Evolutionary conservation across 305 asterid species (phyloP), one percentile per base, ranked within the genome.

Genomic region (Rubia peregrina): DNA sequence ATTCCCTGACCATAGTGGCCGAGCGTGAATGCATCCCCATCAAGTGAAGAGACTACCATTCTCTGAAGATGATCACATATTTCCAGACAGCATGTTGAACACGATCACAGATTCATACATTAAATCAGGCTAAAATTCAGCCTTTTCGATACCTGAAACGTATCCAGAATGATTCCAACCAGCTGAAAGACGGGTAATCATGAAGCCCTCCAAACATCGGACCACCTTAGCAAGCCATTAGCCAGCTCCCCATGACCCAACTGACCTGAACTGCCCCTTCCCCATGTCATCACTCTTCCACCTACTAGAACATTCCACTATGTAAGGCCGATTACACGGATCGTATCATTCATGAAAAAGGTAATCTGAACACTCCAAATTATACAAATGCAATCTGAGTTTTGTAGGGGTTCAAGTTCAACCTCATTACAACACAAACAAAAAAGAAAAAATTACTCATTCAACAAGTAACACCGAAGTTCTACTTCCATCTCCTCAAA

Each of bases 161-260:
- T 89, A 94, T 46, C 82, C 96, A 67, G 96, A 94, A 83, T 94
- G 99, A 77, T 86, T 94, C 96, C 99, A 94, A 48, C 97, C 97
- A 81, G 99, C 96, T 72, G 99, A 87, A 78, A 82, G 88, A 71
- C 76, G 82, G 53, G 83, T 85, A 44, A 87, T 79, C 46, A 83
- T 83, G 41, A 72, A 9, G 21, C 73, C 79, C 74, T 83, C 79
- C 73, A 94, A 73, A 38, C 81, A 81, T 69, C 85, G 74, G 10
- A 89, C 85, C 1, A 44, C 42, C 80, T 73, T 83, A 0, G 79
- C 60, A 79, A 76, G 59, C 70, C 64, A 74, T 72, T 97, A 69
- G 61, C 89, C 97, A 78, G 86, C 88, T 49, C 99, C 92, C 93
- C 95, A 65, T 87, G 96, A 62, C 98, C 98, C 83, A 94, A 83